Conservation (phyloP, 2,329 filamentous ascomycete genomes). For the Pseudocercospora fijiensis region DNA sequence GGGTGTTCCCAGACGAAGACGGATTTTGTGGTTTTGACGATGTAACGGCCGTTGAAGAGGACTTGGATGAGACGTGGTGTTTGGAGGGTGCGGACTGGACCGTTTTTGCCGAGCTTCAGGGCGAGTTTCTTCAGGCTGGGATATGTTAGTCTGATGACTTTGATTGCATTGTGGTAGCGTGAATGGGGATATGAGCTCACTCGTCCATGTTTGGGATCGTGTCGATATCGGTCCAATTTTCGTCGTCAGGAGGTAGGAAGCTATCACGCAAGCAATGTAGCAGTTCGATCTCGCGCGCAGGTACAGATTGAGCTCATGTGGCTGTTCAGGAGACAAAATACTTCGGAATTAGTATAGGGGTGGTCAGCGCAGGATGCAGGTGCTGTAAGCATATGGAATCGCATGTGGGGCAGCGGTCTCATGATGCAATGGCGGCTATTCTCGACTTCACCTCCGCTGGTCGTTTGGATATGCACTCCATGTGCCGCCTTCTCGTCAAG, state of each 20-base stretch:
- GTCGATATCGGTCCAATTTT: neutral
- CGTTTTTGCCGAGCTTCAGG: constrained; percentile 42
- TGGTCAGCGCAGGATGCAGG: neutral
- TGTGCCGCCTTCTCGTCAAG: neutral
- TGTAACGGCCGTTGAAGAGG: constrained; percentile 37
- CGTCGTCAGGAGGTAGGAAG: neutral
- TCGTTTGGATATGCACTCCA: neutral
- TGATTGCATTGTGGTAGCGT: neutral
- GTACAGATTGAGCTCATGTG: neutral
- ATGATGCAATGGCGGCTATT: constrained; percentile 2
- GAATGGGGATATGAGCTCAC: neutral
- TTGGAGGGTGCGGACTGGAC: constrained; percentile 38
- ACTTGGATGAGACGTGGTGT: constrained; percentile 37
- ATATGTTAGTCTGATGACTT: neutral
- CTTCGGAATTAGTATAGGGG: neutral
- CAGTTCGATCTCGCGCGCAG: neutral
- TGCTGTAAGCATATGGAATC: constrained; percentile 2
- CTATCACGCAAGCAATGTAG: neutral
- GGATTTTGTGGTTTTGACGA: constrained; percentile 38
- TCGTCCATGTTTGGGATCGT: neutral
- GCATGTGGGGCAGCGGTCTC: neutral
- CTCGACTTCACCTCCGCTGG: neutral
- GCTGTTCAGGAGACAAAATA: neutral
- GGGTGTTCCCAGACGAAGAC: constrained; percentile 46
- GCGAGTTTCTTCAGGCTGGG: constrained; percentile 44